Percentiles rank a stretch among this genome's conserved stretches.
Conservation (phyloP, 2,329 filamentous ascomycete genomes). For the Colletotrichum sp. region DNA sequence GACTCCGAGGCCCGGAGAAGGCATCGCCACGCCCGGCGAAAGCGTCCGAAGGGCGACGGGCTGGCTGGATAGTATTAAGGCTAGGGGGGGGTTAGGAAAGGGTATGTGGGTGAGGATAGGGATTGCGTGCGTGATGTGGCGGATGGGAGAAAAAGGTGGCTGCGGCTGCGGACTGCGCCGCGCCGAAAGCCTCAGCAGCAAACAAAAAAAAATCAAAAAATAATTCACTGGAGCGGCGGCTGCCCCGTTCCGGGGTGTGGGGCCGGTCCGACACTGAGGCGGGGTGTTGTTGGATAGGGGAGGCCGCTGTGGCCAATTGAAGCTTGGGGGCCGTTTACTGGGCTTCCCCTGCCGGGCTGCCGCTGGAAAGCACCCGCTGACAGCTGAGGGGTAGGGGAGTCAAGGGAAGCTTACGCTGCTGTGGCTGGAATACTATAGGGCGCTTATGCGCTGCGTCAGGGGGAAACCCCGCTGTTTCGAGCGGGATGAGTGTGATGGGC, state of each 20-base stretch:
- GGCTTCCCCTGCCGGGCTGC: neutral
- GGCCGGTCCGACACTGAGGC: slow-evolving; percentile 3
- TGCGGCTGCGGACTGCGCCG: neutral
- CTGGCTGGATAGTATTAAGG: neutral
- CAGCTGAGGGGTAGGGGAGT: neutral
- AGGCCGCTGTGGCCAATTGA: neutral
- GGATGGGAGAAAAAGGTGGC: neutral
- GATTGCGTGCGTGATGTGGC: slow-evolving; percentile 10
- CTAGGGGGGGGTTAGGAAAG: neutral
- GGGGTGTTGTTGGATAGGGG: neutral
- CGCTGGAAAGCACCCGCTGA: neutral
- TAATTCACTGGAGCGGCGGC: neutral
- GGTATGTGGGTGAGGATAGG: neutral
- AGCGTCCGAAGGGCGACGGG: neutral
- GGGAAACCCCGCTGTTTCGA: neutral
- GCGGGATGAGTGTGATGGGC: neutral
- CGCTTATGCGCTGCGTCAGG: neutral
- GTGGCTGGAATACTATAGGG: neutral
- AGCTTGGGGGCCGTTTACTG: neutral
- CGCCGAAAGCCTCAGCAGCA: neutral
- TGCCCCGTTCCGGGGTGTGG: neutral
- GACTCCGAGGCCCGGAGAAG: neutral
- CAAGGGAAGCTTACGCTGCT: neutral
- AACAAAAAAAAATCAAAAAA: neutral
- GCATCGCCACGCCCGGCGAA: slow-evolving; percentile 7